Evolutionary conservation across 192 early-diverging fungal genomes (phyloP).

Genomic region (Gaertneriomyces sp.): DNA sequence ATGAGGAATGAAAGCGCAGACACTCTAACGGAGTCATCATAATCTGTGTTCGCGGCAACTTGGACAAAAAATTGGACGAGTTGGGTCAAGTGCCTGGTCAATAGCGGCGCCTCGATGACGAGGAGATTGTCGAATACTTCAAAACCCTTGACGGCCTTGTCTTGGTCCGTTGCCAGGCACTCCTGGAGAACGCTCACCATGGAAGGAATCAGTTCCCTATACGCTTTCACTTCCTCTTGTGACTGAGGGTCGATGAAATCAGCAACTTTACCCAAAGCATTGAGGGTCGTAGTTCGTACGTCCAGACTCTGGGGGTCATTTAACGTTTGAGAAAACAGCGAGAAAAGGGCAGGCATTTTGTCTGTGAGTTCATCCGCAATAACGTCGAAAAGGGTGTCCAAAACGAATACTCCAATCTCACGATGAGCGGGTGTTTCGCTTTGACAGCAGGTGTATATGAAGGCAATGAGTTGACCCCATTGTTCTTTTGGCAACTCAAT

Average conservation of each 20-base stretch:
- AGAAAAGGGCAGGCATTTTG: slow-evolving; percentile 64
- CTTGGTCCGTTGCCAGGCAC: slow-evolving; percentile 74
- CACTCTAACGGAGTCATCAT: slow-evolving; percentile 68
- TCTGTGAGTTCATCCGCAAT: slow-evolving; percentile 67
- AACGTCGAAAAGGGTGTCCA: slow-evolving; percentile 84
- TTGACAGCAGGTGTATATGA: slow-evolving; percentile 77
- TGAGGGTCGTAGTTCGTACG: slow-evolving; percentile 76
- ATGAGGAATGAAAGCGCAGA: slow-evolving; percentile 80
- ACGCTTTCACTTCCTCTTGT: slow-evolving; percentile 65
- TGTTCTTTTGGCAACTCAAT: slow-evolving; percentile 71
- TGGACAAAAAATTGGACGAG: slow-evolving; percentile 78
- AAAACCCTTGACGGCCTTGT: slow-evolving; percentile 72
- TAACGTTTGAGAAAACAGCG: slow-evolving; percentile 69
- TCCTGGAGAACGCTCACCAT: slow-evolving; percentile 85
- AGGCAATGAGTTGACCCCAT: slow-evolving; percentile 75
- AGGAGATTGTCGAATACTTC: slow-evolving; percentile 84
- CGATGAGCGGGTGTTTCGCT: slow-evolving; percentile 71
- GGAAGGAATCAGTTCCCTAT: slow-evolving; percentile 68
- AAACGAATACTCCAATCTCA: slow-evolving; percentile 80
- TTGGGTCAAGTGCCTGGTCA: slow-evolving; percentile 73
- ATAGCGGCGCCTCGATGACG: slow-evolving; percentile 67
- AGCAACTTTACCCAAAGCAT: slow-evolving; percentile 73
- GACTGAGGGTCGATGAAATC: slow-evolving; percentile 75
- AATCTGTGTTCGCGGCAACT: slow-evolving; percentile 65
- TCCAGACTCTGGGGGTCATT: slow-evolving; percentile 77